Percentiles rank a stretch among this genome's conserved stretches.
Evolutionary conservation across 345 rosid species (phyloP).

Genomic region (Populus deltoides): DNA sequence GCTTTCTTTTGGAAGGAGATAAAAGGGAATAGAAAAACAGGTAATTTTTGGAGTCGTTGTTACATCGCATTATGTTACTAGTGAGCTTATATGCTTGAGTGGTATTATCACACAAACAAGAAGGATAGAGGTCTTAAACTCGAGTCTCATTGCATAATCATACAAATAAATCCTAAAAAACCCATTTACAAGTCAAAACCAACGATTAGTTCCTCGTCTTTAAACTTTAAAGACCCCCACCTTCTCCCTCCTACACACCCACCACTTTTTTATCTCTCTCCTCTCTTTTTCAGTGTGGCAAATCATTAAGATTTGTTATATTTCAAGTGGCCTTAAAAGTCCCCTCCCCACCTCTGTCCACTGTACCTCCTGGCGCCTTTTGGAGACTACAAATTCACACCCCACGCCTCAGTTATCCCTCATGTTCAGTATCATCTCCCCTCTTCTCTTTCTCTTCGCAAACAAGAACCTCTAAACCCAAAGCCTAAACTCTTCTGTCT

Average conservation of each 20-base stretch:
- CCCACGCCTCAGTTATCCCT: constrained; percentile 25
- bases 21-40: constrained; percentile 17
- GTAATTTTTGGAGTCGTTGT: constrained; percentile 23
- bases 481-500: constrained; percentile 5
- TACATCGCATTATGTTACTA: neutral
- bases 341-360: constrained; percentile 8
- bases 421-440: constrained; percentile 22
- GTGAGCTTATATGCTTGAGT: no score
- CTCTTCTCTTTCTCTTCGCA: constrained; percentile 1
- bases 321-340: constrained; percentile 42
- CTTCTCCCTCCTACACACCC: neutral
- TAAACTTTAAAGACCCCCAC: neutral
- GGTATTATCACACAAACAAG: no score
- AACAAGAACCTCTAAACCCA: neutral
- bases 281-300: constrained; percentile 34
- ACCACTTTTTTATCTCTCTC: constrained; percentile 10
- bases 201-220: neutral
- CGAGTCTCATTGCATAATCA: no score
- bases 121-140: no score
- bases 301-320: constrained; percentile 24
- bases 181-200: constrained; percentile 1
- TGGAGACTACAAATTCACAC: constrained; percentile 50
- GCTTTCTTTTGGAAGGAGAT: constrained; percentile 36
- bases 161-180: no score
- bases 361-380: constrained; percentile 24